Conservation (phyloP, 2,329 filamentous ascomycete species). For the Pseudogymnoascus sp. region DNA sequence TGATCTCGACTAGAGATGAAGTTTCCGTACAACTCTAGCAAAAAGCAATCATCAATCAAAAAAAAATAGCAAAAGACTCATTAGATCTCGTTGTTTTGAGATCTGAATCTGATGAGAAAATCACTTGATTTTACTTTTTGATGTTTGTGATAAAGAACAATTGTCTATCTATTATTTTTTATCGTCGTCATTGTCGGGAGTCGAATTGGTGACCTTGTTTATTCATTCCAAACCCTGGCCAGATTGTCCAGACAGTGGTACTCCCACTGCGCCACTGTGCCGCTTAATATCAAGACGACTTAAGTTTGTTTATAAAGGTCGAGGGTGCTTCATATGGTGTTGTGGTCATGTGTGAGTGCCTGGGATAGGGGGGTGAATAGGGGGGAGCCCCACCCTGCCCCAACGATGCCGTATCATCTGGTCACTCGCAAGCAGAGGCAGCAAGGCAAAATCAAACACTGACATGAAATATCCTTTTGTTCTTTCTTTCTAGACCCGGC, state of each 20-base stretch:
- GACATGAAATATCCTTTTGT: too few species aligned
- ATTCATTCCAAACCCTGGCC: not conserved
- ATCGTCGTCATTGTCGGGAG: not conserved
- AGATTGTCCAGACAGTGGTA: slow-evolving; percentile 6
- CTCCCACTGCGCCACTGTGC: slow-evolving; percentile 2
- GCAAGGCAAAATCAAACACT: not conserved
- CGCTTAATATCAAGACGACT: not conserved
- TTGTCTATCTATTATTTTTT: too few species aligned
- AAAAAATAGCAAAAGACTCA: not conserved
- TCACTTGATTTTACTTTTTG: slow-evolving; percentile 4
- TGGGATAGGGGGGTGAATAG: not conserved
- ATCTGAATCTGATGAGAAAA: not conserved
- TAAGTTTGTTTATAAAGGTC: not conserved
- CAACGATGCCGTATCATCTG: not conserved
- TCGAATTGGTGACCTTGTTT: not conserved
- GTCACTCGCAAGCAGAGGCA: not conserved
- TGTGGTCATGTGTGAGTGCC: not conserved
- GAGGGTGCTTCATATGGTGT: not conserved
- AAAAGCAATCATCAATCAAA: not conserved
- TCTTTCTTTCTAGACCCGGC: not conserved
- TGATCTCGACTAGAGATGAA: too few species aligned
- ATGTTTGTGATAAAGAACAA: not conserved
- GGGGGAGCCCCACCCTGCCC: not conserved
- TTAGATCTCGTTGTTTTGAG: not conserved
- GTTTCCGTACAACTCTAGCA: not conserved